Evolutionary conservation across 768 basidiomycete genomes (phyloP).

Genomic region (Infundibulicybe gibba): DNA sequence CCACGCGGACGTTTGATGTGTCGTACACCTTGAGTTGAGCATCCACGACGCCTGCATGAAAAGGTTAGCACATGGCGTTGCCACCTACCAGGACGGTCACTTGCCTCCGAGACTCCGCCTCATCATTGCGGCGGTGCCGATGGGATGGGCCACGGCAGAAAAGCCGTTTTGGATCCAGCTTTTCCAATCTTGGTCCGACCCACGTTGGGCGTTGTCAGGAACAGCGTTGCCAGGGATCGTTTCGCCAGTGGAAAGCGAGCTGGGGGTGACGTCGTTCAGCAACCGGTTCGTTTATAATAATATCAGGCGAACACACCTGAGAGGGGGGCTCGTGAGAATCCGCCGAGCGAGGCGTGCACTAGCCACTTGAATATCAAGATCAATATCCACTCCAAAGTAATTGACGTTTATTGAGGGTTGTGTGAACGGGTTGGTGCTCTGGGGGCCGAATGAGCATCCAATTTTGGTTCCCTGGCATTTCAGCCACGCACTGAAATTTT

Average conservation of each 20-base stretch:
- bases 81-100: slow-evolving; percentile 4
- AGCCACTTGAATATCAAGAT: slow-evolving; percentile 48
- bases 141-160: slow-evolving; percentile 44
- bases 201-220: slow-evolving; percentile 40
- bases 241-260: slow-evolving; percentile 37
- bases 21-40: slow-evolving; percentile 43
- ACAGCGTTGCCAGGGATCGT: slow-evolving; percentile 34
- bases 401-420: slow-evolving; percentile 45
- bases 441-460: neutral
- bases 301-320: slow-evolving; percentile 26
- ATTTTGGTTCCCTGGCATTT: neutral
- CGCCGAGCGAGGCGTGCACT: slow-evolving; percentile 39
- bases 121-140: slow-evolving; percentile 46
- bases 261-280: slow-evolving; percentile 8
- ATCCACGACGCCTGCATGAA: slow-evolving; percentile 42
- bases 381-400: slow-evolving; percentile 46
- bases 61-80: neutral
- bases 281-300: neutral
- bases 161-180: slow-evolving; percentile 40
- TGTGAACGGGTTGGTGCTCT: slow-evolving; percentile 45
- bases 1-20: slow-evolving; percentile 46
- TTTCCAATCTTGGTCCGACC: slow-evolving; percentile 42
- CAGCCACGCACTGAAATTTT: slow-evolving; percentile 32
- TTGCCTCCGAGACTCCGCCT: slow-evolving; percentile 30
- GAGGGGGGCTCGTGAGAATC: slow-evolving; percentile 35